Conservation (phyloP, 208 protist genomes). For the Balamuthia mandrillaris region DNA sequence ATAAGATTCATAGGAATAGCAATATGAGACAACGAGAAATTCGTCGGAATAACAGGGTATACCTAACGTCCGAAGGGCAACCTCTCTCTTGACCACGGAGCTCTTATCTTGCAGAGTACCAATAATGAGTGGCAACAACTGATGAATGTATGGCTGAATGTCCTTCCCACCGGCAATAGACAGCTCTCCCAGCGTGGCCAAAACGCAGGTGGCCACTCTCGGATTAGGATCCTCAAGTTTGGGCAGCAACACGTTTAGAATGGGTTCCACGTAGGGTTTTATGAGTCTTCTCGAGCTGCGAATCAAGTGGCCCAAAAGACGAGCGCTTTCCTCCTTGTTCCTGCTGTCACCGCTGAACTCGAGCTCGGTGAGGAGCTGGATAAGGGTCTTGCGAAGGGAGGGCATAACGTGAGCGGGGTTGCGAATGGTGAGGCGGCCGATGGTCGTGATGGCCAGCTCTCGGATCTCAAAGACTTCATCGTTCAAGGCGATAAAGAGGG, state of each 20-base stretch:
- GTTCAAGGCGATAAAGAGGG: slow-evolving; percentile 83
- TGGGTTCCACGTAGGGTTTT: slow-evolving; percentile 75
- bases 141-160: slow-evolving; percentile 65
- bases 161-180: slow-evolving; percentile 64
- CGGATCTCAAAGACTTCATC: slow-evolving; percentile 82
- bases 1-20: too few relatives aligned
- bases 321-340: slow-evolving; percentile 74
- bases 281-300: slow-evolving; percentile 65
- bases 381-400: slow-evolving; percentile 77
- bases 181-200: slow-evolving; percentile 77
- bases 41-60: too few relatives aligned
- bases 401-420: slow-evolving; percentile 86
- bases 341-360: slow-evolving; percentile 62
- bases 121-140: slow-evolving; percentile 79
- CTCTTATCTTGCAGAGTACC: slow-evolving; percentile 78
- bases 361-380: slow-evolving; percentile 84
- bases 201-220: slow-evolving; percentile 44
- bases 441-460: slow-evolving; percentile 75
- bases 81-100: slow-evolving; percentile 60
- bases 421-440: slow-evolving; percentile 76
- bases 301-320: slow-evolving; percentile 75
- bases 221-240: slow-evolving; percentile 54
- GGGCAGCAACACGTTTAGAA: slow-evolving; percentile 74
- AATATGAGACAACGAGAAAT: too few relatives aligned
- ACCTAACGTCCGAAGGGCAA: slow-evolving; percentile 70